Evolutionary conservation across 2,329 filamentous ascomycete species (phyloP).

Genomic region (Cladophialophora bantiana): DNA sequence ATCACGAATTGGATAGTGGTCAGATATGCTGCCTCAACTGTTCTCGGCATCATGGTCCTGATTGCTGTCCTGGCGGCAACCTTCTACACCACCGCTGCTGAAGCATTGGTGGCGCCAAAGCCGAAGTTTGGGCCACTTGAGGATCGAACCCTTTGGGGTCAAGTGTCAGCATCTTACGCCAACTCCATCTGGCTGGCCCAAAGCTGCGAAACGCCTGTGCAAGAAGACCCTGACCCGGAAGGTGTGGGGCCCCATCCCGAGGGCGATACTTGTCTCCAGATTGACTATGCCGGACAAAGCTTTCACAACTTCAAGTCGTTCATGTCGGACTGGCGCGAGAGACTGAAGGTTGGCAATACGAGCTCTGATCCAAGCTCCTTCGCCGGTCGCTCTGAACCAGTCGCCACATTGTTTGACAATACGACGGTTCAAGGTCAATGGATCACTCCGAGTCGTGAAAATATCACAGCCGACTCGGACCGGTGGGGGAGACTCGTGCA

Average conservation of each 20-base stretch:
- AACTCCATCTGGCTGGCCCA: conserved; percentile 64
- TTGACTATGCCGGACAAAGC: conserved; percentile 71
- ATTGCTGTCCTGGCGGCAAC: conserved; percentile 70
- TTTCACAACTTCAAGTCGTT: conserved; percentile 75
- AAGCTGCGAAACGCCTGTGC: conserved; percentile 69
- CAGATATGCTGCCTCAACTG: conserved; percentile 65
- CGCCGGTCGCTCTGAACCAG: conserved; percentile 62
- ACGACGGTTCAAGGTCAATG: conserved; percentile 73
- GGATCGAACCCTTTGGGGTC: conserved; percentile 58
- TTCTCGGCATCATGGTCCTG: conserved; percentile 70
- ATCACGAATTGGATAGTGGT: conserved; percentile 73
- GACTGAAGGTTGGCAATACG: conserved; percentile 55
- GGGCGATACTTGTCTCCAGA: conserved; percentile 68
- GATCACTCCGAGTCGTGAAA: conserved; percentile 63
- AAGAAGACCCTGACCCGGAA: conserved; percentile 48
- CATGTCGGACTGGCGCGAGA: conserved; percentile 61
- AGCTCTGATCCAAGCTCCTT: conserved; percentile 41
- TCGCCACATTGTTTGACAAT: conserved; percentile 72
- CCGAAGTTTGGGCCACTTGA: conserved; percentile 66
- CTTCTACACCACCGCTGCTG: conserved; percentile 78
- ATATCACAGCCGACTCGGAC: conserved; percentile 61
- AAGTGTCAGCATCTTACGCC: conserved; percentile 68
- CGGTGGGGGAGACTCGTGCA: conserved; percentile 68
- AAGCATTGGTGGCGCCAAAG: conserved; percentile 76
- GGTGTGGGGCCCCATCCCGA: conserved; percentile 37